Percentiles rank a stretch among this genome's conserved stretches.
Conservation (phyloP, 768 basidiomycete genomes). For the Leucocoprinus birnbaumii region DNA sequence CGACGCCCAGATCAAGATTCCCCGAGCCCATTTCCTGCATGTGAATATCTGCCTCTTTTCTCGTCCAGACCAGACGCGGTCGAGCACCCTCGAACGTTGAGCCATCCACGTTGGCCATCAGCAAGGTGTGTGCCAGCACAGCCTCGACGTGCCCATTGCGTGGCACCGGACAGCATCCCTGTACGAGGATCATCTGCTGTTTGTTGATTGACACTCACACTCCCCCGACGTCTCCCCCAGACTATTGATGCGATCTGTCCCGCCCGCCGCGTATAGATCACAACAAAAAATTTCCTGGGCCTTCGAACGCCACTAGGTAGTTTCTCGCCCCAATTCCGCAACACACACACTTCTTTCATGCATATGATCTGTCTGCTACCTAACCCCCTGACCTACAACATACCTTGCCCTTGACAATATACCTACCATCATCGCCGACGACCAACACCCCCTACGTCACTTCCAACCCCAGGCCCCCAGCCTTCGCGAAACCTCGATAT, state of each 20-base stretch:
- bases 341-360: no score
- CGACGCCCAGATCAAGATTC: conserved; percentile 7
- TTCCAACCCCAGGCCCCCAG: no score
- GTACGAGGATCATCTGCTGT: background rate
- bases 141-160: conserved; percentile 8
- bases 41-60: background rate
- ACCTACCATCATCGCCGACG: background rate
- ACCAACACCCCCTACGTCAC: conserved; percentile 6
- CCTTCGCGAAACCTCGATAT: no score
- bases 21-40: background rate
- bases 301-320: background rate
- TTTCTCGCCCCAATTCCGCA: no score
- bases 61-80: background rate
- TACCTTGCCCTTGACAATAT: no score
- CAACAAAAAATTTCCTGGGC: no score
- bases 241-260: no score
- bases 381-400: no score
- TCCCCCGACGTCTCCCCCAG: background rate
- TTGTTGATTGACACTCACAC: no score
- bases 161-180: background rate
- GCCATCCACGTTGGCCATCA: background rate
- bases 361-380: no score
- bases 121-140: conserved; percentile 9
- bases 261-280: no score
- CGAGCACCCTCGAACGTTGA: conserved; percentile 12